Conservation (phyloP, 805 yeast species). For the Nakazawaea ambrosiae region DNA sequence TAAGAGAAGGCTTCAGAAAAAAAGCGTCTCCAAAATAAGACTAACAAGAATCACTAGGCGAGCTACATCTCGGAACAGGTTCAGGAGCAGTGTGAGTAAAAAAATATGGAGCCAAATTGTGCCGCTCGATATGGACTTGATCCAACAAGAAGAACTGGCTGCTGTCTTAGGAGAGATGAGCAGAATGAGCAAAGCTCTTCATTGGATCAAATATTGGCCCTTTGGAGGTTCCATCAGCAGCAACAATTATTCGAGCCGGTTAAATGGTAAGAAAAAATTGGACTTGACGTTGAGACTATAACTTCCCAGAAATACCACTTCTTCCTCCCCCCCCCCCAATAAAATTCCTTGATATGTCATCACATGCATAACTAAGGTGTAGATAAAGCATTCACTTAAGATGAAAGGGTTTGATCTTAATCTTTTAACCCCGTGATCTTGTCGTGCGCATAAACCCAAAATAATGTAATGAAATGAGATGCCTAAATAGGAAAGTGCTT, state of each 20-base stretch:
- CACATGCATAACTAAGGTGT: too few relatives aligned
- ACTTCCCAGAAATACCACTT: neutral
- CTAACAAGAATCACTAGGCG: slow-evolving; percentile 21
- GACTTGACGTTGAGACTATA: slow-evolving; percentile 1
- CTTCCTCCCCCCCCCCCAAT: too few relatives aligned
- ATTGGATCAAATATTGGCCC: slow-evolving; percentile 6
- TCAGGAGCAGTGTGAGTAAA: slow-evolving; percentile 2
- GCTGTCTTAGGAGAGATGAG: neutral
- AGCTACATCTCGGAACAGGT: slow-evolving; percentile 8
- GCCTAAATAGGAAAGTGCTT: slow-evolving; percentile 2
- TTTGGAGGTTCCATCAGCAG: neutral
- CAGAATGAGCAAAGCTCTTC: neutral
- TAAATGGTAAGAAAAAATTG: neutral
- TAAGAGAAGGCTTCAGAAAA: slow-evolving; percentile 4
- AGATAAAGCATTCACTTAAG: too few relatives aligned
- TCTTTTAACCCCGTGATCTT: too few relatives aligned
- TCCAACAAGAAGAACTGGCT: neutral
- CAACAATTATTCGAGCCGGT: neutral
- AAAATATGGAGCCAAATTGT: neutral
- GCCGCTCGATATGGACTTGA: neutral
- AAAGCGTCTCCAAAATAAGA: slow-evolving; percentile 21
- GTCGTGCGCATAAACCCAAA: neutral
- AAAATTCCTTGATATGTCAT: too few relatives aligned
- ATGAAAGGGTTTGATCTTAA: too few relatives aligned
- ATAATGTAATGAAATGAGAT: neutral